Evolutionary conservation across 331 rosid species (phyloP), one percentile per base, ranked within the genome.

Genomic region (Stylosanthes scabra): DNA sequence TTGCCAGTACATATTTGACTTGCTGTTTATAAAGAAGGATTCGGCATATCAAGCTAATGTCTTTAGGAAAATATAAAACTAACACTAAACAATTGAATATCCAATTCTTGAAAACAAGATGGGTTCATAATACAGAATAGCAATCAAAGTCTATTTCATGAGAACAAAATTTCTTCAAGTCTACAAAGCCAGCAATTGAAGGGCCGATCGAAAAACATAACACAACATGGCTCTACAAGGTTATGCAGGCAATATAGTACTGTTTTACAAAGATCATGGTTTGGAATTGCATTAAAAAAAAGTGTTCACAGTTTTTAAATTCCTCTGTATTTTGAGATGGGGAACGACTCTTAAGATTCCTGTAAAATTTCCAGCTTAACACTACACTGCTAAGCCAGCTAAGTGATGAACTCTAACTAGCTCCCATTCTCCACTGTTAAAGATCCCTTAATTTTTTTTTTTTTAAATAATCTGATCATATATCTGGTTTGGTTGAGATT

Each of bases 401-500:
- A 49, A 29, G 25, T 56, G 16, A 66, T 37, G 66, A 25, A 70
- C 68, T 42, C 55, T 31, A 2, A 1, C 13, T 28, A 20, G 20
- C 55, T 77, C 68, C 4, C 59, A 69, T 52, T 11, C 60, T 50
- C 20, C 45, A 47, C 44, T 70, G 77, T 76, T 61, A 61, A 45
- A 79, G 83, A 49, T 13, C 54, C n/a, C 7, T 49, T 5, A 9
- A 4, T 7, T 49, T n/a, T n/a, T n/a, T n/a, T 49, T 49, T 11
- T 12, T 49, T 10, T 49, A 31, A 5, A 5, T 12, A 12, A 5
- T 12, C 54, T 49, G 68, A 66, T 76, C 78, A 72, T 57, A 75
- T 71, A 28, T 84, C 83, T 0, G 91, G 91, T 78, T 81, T 81
- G 42, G 96, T 87, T 59, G 93, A 85, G 73, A 94, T 90, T 4